These are phyloP conservation scores for Adansonia grandidieri DNA, from an alignment of 441 rosid species.

Conservation along the genomic window DNA sequence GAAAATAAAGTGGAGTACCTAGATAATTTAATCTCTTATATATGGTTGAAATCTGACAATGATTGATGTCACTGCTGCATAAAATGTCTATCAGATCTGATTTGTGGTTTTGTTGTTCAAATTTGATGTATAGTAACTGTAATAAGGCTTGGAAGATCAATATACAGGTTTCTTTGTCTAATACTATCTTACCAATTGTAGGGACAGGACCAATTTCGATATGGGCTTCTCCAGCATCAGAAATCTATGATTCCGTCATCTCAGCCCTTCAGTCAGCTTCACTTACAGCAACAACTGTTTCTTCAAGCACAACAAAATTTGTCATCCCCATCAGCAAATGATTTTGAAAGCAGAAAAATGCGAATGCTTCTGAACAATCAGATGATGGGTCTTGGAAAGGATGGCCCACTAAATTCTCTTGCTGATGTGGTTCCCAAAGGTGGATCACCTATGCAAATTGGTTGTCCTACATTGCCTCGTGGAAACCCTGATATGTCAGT, in stretches of 20 bases:
- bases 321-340: constrained; percentile 41
- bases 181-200: constrained; percentile 25
- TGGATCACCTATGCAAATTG: constrained; percentile 38
- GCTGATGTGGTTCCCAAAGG: constrained; percentile 40
- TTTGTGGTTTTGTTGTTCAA: constrained; percentile 1
- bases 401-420: constrained; percentile 34
- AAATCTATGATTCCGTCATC: constrained; percentile 42
- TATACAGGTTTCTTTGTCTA: neutral
- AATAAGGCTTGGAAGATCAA: neutral
- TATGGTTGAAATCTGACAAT: constrained; percentile 15
- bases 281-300: constrained; percentile 46
- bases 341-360: constrained; percentile 44
- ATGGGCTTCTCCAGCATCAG: constrained; percentile 40
- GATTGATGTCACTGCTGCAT: neutral
- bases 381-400: constrained; percentile 42
- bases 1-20: neutral
- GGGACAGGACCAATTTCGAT: constrained; percentile 49
- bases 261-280: constrained; percentile 39
- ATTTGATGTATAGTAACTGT: neutral
- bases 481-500: constrained; percentile 41
- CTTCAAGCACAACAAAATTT: constrained; percentile 49
- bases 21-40: neutral
- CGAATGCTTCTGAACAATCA: constrained; percentile 44
- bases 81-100: neutral
- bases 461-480: constrained; percentile 32